Conservation (phyloP, 1,284 basidiomycete species). For the Moesziomyces sp. region DNA sequence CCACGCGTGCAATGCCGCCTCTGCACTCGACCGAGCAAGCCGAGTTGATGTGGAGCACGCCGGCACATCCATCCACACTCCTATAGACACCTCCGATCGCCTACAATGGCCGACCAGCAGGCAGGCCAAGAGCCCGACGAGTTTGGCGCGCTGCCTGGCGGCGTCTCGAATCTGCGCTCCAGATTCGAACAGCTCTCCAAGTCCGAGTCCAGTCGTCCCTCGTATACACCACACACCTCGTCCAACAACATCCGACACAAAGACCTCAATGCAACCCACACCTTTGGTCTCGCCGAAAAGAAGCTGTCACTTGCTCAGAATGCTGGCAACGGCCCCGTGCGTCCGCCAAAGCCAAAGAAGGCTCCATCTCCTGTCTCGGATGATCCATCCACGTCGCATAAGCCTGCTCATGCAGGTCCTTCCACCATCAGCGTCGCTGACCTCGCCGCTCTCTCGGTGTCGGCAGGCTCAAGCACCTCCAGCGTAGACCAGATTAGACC, state of each 20-base stretch:
- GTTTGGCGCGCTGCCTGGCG: constrained; percentile 42
- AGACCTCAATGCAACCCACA: constrained; percentile 34
- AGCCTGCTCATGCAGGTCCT: constrained; percentile 3
- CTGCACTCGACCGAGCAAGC: background rate
- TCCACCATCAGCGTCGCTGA: constrained; percentile 22
- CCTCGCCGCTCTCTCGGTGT: constrained; percentile 10
- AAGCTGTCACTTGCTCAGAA: constrained; percentile 21
- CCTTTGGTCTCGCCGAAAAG: constrained; percentile 39
- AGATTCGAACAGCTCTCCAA: constrained; percentile 53
- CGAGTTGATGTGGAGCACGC: background rate
- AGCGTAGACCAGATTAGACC: constrained; percentile 13
- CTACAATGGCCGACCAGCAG: constrained; percentile 28
- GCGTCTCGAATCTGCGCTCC: constrained; percentile 42
- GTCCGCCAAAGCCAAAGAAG: constrained; percentile 17
- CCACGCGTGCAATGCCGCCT: background rate
- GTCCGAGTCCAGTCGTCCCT: constrained; percentile 37
- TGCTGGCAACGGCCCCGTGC: background rate
- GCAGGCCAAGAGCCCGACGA: constrained; percentile 39
- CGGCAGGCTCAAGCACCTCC: constrained; percentile 22
- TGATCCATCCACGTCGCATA: constrained; percentile 5
- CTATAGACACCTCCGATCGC: too few species aligned
- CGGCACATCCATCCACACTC: background rate
- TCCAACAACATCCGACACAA: constrained; percentile 10
- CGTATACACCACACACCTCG: constrained; percentile 6
- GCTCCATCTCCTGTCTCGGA: constrained; percentile 1